phyloP scores from a whole-genome alignment of 129 eudicot genomes.

The Ambrosia trifida region DNA sequence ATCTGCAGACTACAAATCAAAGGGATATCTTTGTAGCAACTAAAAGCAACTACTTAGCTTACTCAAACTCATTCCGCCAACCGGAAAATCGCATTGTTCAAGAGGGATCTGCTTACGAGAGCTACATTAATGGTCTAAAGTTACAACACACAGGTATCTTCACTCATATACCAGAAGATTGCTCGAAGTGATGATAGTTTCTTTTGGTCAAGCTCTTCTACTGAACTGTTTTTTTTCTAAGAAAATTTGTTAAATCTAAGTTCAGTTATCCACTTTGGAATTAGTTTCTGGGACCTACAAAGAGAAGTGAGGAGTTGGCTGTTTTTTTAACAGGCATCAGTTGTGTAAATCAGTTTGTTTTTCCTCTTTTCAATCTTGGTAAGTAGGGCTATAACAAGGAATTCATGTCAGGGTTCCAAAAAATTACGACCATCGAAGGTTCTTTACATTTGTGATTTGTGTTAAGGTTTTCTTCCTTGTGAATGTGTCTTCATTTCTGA shows the following conservation, averaged over 20 bases:
- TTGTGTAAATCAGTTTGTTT: constrained; percentile 10
- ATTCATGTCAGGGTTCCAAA: constrained; percentile 8
- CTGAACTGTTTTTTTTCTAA: not conserved
- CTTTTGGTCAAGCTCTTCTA: not conserved
- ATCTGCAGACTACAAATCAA: not conserved
- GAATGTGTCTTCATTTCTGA: not conserved
- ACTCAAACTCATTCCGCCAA: constrained; percentile 15
- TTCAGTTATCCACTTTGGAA: not conserved
- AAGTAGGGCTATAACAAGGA: constrained; percentile 2
- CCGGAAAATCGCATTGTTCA: not conserved
- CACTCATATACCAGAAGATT: not conserved
- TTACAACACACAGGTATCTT: constrained; percentile 20
- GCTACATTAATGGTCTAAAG: constrained; percentile 18
- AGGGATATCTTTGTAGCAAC: constrained; percentile 1
- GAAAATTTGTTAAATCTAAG: not conserved
- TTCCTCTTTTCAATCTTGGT: not conserved
- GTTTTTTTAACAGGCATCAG: not conserved
- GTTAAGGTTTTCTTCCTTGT: not conserved
- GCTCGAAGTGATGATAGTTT: constrained; percentile 2
- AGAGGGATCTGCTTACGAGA: constrained; percentile 1
- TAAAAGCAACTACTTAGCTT: constrained; percentile 14
- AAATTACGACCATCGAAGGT: not conserved
- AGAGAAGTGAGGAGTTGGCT: not conserved
- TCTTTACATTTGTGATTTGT: not conserved
- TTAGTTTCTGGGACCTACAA: constrained; percentile 1